Conservation (phyloP, 1,139 yeast genomes). For the Meyerozyma athensensis region DNA sequence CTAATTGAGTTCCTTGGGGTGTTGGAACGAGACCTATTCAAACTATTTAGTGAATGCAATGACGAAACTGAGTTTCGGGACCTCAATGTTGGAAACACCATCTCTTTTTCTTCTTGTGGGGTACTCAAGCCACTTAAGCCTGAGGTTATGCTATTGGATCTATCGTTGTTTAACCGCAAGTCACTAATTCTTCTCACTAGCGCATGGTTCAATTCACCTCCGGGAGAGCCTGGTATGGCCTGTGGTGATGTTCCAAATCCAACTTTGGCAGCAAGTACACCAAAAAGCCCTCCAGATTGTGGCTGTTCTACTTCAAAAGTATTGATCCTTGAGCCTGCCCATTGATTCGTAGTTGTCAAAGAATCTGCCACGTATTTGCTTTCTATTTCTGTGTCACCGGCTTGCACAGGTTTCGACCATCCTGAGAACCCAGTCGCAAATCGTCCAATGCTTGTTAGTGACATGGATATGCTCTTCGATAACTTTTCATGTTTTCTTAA, state of each 20-base stretch:
- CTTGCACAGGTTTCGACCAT: conserved; percentile 15
- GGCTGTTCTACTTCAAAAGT: conserved; percentile 53
- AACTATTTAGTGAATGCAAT: conserved; percentile 38
- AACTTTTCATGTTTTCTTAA: conserved; percentile 26
- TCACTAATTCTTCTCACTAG: conserved; percentile 47
- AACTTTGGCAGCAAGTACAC: conserved; percentile 20
- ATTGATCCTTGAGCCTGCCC: conserved; percentile 61
- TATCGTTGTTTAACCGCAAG: conserved; percentile 26
- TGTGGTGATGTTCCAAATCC: conserved; percentile 16
- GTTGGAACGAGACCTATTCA: conserved; percentile 35
- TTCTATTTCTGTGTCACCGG: conserved; percentile 8
- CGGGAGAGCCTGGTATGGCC: conserved; percentile 27
- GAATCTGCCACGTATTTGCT: conserved; percentile 23
- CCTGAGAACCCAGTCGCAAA: conserved; percentile 40
- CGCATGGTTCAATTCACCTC: conserved; percentile 49
- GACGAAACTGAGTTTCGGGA: conserved; percentile 34
- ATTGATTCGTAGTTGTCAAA: conserved; percentile 39
- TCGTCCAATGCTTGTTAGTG: conserved; percentile 42
- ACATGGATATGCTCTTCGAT: conserved; percentile 33
- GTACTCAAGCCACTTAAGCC: conserved; percentile 19
- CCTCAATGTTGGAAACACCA: conserved; percentile 14
- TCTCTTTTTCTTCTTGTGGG: conserved; percentile 30
- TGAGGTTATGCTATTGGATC: conserved; percentile 22
- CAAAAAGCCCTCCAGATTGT: conserved; percentile 36
- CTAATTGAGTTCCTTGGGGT: conserved; percentile 41